A percentile compares a stretch with the other conserved stretches of the same genome.
These are phyloP conservation scores for Capronia epimyces DNA, from an alignment of 2,329 filamentous ascomycete species.

Conservation along the genomic window DNA sequence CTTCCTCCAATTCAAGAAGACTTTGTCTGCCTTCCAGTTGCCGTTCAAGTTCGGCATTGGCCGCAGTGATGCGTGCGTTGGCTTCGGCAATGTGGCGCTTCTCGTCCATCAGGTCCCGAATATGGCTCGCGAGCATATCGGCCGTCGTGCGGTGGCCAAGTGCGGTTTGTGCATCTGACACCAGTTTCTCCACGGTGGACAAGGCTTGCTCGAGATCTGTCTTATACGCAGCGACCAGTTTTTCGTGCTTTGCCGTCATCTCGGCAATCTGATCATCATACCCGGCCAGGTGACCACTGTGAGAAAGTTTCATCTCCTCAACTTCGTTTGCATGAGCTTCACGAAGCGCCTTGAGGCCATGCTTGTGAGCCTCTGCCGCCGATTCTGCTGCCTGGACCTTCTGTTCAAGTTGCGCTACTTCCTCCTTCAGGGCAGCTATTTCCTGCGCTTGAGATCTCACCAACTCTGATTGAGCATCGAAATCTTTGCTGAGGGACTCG, in stretches of 20 bases:
- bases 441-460: slow-evolving; percentile 53
- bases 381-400: slow-evolving; percentile 50
- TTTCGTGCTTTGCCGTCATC: slow-evolving; percentile 49
- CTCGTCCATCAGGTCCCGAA: slow-evolving; percentile 27
- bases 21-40: slow-evolving; percentile 25
- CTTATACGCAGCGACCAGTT: slow-evolving; percentile 54
- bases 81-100: slow-evolving; percentile 22
- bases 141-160: slow-evolving; percentile 27
- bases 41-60: slow-evolving; percentile 27
- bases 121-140: slow-evolving; percentile 29
- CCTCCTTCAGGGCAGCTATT: slow-evolving; percentile 36
- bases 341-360: slow-evolving; percentile 38
- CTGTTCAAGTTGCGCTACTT: slow-evolving; percentile 28
- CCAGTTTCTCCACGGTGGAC: slow-evolving; percentile 20
- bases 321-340: slow-evolving; percentile 36
- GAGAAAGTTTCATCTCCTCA: slow-evolving; percentile 29
- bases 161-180: slow-evolving; percentile 22
- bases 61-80: slow-evolving; percentile 22
- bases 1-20: slow-evolving; percentile 31
- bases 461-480: slow-evolving; percentile 60
- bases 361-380: slow-evolving; percentile 49
- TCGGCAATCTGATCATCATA: slow-evolving; percentile 37
- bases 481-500: slow-evolving; percentile 57
- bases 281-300: slow-evolving; percentile 31
- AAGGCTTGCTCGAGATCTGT: slow-evolving; percentile 57